Evolutionary conservation across 78 protist species (phyloP).

Genomic region (Dictyostelium intermedium): DNA sequence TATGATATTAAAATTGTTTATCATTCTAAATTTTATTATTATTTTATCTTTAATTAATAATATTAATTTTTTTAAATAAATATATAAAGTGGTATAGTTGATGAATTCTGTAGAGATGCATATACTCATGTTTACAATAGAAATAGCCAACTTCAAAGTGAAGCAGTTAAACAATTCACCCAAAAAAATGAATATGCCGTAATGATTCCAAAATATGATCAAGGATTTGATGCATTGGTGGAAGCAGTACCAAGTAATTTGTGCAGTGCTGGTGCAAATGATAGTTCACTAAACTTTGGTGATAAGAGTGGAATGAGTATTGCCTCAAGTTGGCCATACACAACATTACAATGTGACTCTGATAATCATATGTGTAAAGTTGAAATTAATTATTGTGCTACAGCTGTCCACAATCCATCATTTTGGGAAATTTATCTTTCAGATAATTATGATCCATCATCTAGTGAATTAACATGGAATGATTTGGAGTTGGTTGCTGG

Average conservation of each 20-base stretch:
- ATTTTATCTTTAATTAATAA: too few relatives aligned
- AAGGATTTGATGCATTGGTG: constrained; percentile 8
- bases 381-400: constrained; percentile 23
- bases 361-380: neutral
- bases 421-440: constrained; percentile 47
- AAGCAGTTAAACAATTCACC: constrained; percentile 29
- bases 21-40: too few relatives aligned
- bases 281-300: neutral
- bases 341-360: neutral
- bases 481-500: neutral
- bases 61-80: too few relatives aligned
- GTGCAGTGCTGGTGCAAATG: constrained; percentile 23
- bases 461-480: constrained; percentile 12
- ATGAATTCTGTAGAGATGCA: constrained; percentile 21
- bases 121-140: constrained; percentile 6
- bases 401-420: constrained; percentile 43
- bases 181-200: constrained; percentile 45
- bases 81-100: neutral
- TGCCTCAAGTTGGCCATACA: neutral
- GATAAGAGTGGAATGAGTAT: constrained; percentile 41
- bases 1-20: too few relatives aligned
- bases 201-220: constrained; percentile 18
- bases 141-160: neutral
- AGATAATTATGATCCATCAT: neutral
- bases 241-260: constrained; percentile 9